Base-by-base conservation (phyloP, 805 yeast genomes). In the Metschnikowia henanensis region DNA sequence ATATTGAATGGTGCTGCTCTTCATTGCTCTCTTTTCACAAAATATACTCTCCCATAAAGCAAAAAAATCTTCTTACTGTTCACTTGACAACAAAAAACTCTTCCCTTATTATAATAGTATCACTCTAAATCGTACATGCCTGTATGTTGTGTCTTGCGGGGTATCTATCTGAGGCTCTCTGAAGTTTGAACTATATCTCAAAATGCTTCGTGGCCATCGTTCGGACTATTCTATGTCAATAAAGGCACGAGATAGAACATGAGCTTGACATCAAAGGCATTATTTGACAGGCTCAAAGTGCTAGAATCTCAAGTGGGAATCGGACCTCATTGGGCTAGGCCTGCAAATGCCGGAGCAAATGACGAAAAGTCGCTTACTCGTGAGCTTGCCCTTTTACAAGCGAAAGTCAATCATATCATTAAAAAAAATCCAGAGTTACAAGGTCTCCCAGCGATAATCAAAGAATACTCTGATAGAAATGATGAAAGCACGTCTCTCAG, bases 341-440 rank as follows among this genome's bases (percentile, higher is more conserved):
- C 12, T 3, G 35, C n/a, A 6, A 20, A 2, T 10, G 25, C 29
- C 10, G 37, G 15, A 9, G 6, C 15, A 3, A 9, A 13, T 13
- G 26, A n/a, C 6, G 36, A 31, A 19, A 26, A 21, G 15, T 23
- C 50, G 2, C 16, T 46, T 10, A 41, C 34, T 16, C 34, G 31
- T 10, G 40, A 47, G 15, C 35, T 52, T 6, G 47, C 46, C 13
- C 32, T 19, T 10, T 15, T 52, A 15, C 55, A 49, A 32, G 30
- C 32, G 18, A 46, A 46, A 30, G 41, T 51, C 26, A 37, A 46
- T 30, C 29, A 29, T 30, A 20, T 52, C 9, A 49, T 46, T 23
- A 15, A 30, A 9, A 19, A 36, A 7, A 31, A 46, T 29, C 35
- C 47, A 9, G 55, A 49, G n/a, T 31, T 52, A 15, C 36, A 43